phyloP scores from a whole-genome alignment of 352 stramenopile genomes.

The Pythium brassicae region DNA sequence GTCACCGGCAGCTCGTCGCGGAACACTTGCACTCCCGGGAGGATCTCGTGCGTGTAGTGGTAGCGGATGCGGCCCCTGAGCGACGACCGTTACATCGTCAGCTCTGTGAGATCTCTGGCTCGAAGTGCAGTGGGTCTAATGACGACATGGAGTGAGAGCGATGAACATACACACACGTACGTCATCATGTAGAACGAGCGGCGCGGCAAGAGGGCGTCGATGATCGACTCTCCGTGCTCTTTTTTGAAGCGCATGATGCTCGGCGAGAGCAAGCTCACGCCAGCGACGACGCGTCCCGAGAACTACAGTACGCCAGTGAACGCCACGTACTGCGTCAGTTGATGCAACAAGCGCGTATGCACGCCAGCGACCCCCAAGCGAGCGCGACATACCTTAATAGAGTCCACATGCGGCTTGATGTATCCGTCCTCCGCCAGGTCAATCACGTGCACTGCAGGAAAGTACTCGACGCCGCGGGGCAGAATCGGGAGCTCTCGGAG shows the following conservation, averaged over 20 bases:
- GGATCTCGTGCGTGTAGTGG: constrained; percentile 85
- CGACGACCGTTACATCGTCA: too few species aligned
- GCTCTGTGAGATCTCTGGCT: too few species aligned
- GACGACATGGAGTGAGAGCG: neutral
- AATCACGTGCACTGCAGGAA: constrained; percentile 78
- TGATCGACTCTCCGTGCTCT: constrained; percentile 61
- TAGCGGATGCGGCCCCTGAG: constrained; percentile 68
- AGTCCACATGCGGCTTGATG: constrained; percentile 85
- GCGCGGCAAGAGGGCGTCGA: constrained; percentile 63
- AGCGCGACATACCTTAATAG: constrained; percentile 52
- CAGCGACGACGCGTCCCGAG: constrained; percentile 71
- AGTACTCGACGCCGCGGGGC: constrained; percentile 59
- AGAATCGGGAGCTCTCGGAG: constrained; percentile 56
- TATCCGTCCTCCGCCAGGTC: constrained; percentile 77
- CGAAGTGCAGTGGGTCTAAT: too few species aligned
- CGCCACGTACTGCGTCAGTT: neutral
- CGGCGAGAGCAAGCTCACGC: constrained; percentile 69
- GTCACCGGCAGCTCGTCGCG: constrained; percentile 35
- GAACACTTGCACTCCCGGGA: constrained; percentile 60
- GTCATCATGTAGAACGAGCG: constrained; percentile 88
- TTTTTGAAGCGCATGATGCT: constrained; percentile 86
- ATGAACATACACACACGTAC: constrained; percentile 20
- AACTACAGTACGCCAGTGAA: constrained; percentile 40
- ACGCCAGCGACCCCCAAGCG: too few species aligned
- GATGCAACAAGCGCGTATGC: too few species aligned